A percentile compares a stretch with the other conserved stretches of the same genome.
Conservation (phyloP, 495 filamentous ascomycete genomes). For the Podospora anserina region DNA sequence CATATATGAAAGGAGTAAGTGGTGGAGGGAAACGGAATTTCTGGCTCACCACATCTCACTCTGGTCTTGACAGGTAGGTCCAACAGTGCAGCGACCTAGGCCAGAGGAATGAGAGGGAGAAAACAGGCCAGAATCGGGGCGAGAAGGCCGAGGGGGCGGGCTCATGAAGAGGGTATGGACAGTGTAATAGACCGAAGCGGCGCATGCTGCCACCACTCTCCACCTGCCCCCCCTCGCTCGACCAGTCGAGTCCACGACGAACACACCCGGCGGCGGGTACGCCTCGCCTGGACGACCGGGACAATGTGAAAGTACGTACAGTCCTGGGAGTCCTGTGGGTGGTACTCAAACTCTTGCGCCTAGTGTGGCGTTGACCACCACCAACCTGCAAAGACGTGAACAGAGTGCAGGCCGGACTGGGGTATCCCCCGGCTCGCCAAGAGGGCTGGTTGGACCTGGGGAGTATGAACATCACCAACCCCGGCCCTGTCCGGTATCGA, state of each 20-base stretch:
- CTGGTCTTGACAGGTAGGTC: conserved; percentile 5
- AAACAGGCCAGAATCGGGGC: conserved; percentile 15
- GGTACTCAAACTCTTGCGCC: conserved; percentile 13
- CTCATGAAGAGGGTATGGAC: conserved; percentile 12
- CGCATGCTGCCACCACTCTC: conserved; percentile 14
- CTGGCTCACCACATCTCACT: conserved; percentile 14
- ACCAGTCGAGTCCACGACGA: conserved; percentile 18
- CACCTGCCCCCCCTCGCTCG: neutral
- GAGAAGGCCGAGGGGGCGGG: conserved; percentile 12
- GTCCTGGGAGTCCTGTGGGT: neutral
- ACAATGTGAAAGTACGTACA: conserved; percentile 1
- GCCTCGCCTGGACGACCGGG: conserved; percentile 16
- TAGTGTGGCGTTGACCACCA: conserved; percentile 27
- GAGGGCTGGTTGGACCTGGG: conserved; percentile 13
- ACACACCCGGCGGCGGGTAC: conserved; percentile 11
- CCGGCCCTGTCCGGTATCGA: conserved; percentile 2
- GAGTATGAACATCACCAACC: neutral
- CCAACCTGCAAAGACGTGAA: conserved; percentile 21
- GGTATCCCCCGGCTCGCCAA: conserved; percentile 16
- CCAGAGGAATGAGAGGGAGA: conserved; percentile 10
- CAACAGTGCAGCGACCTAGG: conserved; percentile 10
- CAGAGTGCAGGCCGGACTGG: conserved; percentile 13
- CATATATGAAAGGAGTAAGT: conserved; percentile 11
- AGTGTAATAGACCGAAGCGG: conserved; percentile 19
- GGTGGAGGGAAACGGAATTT: neutral